Base-by-base conservation (phyloP, 176 grass and related monocot species). In the Raddia distichophylla region DNA sequence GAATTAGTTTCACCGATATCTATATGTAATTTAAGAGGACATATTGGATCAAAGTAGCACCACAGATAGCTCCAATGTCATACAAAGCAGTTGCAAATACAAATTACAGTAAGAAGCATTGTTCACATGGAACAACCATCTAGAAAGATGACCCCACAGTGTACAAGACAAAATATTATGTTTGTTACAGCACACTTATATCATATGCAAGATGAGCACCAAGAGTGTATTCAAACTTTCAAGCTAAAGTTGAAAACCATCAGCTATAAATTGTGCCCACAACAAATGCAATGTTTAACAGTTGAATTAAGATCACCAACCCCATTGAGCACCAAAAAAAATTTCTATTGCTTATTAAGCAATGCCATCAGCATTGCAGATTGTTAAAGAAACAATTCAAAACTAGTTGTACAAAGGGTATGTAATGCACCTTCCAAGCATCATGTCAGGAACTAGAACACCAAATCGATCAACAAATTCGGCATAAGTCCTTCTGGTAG, bases 391-490 rank as follows among this genome's bases (percentile, higher is more conserved):
- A 89, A 65, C 62, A 73, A 85, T 37, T 37, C 33, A 52, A 89
- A 76, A 40, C 45, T 67, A 80, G 64, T 67, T 59, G 62, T n/a
- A 71, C 76, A 13, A 76, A 40, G 64, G 19, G 55, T 65, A 67
- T 7, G 82, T 53, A 64, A 64, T 22, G 54, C 91, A 95, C 96
- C 93, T 95, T 81, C 82, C 93, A 68, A 87, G 74, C 82, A 93
- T 86, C 71, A 90, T 59, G 6, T 95, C 91, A 27, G 91, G 96
- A 76, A 84, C 87, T 32, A 99, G 84, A 86, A 99, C 81, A n/a
- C 93, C 87, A 88, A 99, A 99, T 16, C 96, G 93, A 75, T 99
- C 93, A 22, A 95, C 76, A 93, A 99, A 99, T 86, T 99, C 96
- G 86, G 89, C 88, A 78, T 95, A 99, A 84, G 91, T 91, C 61